Evolutionary conservation across 1,139 yeast genomes (phyloP).

Genomic region (Debaryomyces fabryi): DNA sequence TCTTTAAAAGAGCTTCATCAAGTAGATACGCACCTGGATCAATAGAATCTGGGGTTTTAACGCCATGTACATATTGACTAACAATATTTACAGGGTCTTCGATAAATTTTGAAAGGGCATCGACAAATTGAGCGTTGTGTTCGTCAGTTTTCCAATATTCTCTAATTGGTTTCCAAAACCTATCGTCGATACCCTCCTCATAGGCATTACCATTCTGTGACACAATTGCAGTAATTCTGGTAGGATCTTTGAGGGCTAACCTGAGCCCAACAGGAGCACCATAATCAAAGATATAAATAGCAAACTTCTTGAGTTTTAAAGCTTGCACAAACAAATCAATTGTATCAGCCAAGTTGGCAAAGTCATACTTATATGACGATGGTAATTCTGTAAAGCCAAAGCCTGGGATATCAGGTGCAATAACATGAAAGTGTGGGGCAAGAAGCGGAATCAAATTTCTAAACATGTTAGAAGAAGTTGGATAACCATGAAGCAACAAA

Average conservation of each 20-base stretch:
- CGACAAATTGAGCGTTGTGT: constrained; percentile 11
- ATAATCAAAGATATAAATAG: constrained; percentile 44
- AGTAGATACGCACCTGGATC: constrained; percentile 35
- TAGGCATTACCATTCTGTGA: constrained; percentile 50
- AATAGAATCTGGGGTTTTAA: constrained; percentile 21
- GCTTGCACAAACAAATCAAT: constrained; percentile 31
- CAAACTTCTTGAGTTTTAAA: constrained; percentile 28
- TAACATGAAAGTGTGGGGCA: constrained; percentile 34
- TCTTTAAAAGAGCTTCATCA: constrained; percentile 28
- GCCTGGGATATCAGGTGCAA: constrained; percentile 51
- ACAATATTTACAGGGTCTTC: constrained; percentile 20
- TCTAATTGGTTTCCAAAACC: constrained; percentile 39
- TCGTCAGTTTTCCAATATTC: constrained; percentile 31
- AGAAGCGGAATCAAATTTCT: constrained; percentile 38
- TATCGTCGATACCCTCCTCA: constrained; percentile 36
- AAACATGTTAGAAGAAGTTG: constrained; percentile 44
- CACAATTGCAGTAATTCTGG: constrained; percentile 30
- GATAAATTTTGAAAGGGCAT: constrained; percentile 19
- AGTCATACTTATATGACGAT: constrained; percentile 26
- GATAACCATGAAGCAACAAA: constrained; percentile 46
- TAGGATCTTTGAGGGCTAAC: constrained; percentile 33
- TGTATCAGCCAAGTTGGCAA: constrained; percentile 34
- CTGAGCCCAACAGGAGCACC: constrained; percentile 47
- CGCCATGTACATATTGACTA: constrained; percentile 35
- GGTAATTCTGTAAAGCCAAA: constrained; percentile 42